phyloP scores from a whole-genome alignment of 208 protist genomes.

The Trypanosoma grayi region DNA sequence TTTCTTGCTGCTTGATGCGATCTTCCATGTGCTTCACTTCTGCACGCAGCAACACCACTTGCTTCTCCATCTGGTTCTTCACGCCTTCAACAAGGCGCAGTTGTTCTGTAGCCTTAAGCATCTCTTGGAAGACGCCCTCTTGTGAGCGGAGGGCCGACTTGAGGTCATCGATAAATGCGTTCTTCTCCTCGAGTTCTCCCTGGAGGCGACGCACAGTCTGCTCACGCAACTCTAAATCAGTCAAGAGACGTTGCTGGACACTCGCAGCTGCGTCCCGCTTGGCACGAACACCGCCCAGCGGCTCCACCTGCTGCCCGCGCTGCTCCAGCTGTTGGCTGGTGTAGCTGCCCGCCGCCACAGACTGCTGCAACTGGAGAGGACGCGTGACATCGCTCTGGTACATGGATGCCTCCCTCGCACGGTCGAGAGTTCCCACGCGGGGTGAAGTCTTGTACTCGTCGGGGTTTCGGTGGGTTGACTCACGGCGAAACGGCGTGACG shows the following conservation, averaged over 20 bases:
- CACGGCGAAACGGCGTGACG: conserved; percentile 11
- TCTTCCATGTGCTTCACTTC: conserved; percentile 12
- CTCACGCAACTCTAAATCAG: conserved; percentile 6
- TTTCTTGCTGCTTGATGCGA: background rate
- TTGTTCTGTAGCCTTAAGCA: conserved; percentile 30
- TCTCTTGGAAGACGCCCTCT: conserved; percentile 25
- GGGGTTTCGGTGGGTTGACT: background rate
- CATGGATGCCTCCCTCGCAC: background rate
- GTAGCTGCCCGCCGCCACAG: background rate
- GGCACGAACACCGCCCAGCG: background rate
- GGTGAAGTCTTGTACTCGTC: background rate
- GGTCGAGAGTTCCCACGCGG: background rate
- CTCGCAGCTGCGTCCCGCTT: background rate
- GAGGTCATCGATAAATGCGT: conserved; percentile 26
- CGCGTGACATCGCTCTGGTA: conserved; percentile 14
- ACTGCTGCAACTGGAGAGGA: background rate
- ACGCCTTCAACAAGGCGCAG: conserved; percentile 10
- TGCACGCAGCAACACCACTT: conserved; percentile 3
- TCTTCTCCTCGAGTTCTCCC: conserved; percentile 14
- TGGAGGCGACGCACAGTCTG: conserved; percentile 4
- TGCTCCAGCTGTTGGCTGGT: background rate
- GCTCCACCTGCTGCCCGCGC: background rate
- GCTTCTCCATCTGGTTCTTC: conserved; percentile 12
- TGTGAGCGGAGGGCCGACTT: conserved; percentile 21
- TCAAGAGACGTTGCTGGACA: conserved; percentile 6